A percentile compares a stretch with the other conserved stretches of the same genome.
Evolutionary conservation across 1,284 basidiomycete species (phyloP).

Genomic region (Austroboletus rostrupii): DNA sequence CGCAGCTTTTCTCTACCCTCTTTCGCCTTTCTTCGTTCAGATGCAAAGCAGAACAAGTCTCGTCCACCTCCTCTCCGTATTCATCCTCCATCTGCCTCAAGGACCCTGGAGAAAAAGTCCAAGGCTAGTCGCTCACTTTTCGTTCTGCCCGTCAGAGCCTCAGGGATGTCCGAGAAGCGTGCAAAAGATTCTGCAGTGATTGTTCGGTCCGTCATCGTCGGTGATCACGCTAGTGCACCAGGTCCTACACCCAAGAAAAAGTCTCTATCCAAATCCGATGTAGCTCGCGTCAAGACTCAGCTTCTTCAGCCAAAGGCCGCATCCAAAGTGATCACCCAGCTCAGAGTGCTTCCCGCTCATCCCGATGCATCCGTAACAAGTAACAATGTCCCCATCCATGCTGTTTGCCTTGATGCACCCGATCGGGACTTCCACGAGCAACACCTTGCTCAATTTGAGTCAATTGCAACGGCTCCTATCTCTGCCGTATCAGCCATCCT

Average conservation of each 20-base stretch:
- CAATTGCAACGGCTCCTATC: slow-evolving; percentile 46
- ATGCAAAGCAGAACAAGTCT: slow-evolving; percentile 25
- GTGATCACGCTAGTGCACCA: slow-evolving; percentile 38
- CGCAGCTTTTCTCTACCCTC: slow-evolving; percentile 39
- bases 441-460: slow-evolving; percentile 48
- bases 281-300: slow-evolving; percentile 68
- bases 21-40: slow-evolving; percentile 33
- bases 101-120: slow-evolving; percentile 32
- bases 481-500: slow-evolving; percentile 49
- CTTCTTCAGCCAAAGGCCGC: slow-evolving; percentile 63
- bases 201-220: slow-evolving; percentile 66
- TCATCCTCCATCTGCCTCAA: slow-evolving; percentile 8
- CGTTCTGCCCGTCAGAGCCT: slow-evolving; percentile 16
- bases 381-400: slow-evolving; percentile 55
- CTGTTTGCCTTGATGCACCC: slow-evolving; percentile 61
- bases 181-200: slow-evolving; percentile 61
- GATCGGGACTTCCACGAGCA: slow-evolving; percentile 58
- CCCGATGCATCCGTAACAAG: slow-evolving; percentile 12
- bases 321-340: slow-evolving; percentile 63
- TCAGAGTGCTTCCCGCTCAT: slow-evolving; percentile 49
- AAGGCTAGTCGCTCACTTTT: slow-evolving; percentile 31
- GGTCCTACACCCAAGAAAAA: slow-evolving; percentile 31
- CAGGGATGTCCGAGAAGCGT: slow-evolving; percentile 46
- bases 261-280: slow-evolving; percentile 43
- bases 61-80: slow-evolving; percentile 11